Evolutionary conservation across 1,284 basidiomycete species (phyloP), one percentile per base, ranked within the genome.

Genomic region (Ustilago bromivora): DNA sequence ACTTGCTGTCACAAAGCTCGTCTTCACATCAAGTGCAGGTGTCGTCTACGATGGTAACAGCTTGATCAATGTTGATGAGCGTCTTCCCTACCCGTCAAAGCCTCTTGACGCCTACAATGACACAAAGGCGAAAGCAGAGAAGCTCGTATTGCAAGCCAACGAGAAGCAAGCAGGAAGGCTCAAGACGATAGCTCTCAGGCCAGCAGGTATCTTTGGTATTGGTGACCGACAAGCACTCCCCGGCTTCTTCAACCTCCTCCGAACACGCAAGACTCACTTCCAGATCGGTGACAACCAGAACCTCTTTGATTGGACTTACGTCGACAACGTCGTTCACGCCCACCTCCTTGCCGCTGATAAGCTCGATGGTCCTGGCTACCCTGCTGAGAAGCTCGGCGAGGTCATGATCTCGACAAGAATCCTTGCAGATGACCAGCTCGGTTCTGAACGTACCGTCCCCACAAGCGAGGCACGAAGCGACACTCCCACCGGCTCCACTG

Each of bases 261-360:
- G 93, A 81, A 90, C 82, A 17, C 75, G 83, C 91, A 93, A 96
- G 87, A 95, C 95, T 2, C 91, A 94, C 78, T 94, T 94, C 89
- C 96, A 98, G 87, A 92, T 99, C 71, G 97, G 97, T 54, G 89
- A 92, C 87, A 98, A 98, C 88, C 90, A 89, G 71, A 99, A 99
- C 87, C 88, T 98, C 11, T 96, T 95, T 82, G 97, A 99, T 88
- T 98, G 94, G 92, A 98, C 96, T 1, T 98, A 98, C 83, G 95
- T 99, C 75, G 94, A 92, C 75, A 99, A 99, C 86, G 92, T 97
- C 71, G 96, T 95, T 0, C 91, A 94, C 83, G 96, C 96, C 2
- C 97, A 99, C 85, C 88, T 99, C 9, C 91, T 99, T 55, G 97
- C 97, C 2, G 93, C 94, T 10, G 96, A 98, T 88, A 92, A 90